Evolutionary conservation across 2,329 filamentous ascomycete genomes (phyloP).

Genomic region (Microdochium bolleyi): DNA sequence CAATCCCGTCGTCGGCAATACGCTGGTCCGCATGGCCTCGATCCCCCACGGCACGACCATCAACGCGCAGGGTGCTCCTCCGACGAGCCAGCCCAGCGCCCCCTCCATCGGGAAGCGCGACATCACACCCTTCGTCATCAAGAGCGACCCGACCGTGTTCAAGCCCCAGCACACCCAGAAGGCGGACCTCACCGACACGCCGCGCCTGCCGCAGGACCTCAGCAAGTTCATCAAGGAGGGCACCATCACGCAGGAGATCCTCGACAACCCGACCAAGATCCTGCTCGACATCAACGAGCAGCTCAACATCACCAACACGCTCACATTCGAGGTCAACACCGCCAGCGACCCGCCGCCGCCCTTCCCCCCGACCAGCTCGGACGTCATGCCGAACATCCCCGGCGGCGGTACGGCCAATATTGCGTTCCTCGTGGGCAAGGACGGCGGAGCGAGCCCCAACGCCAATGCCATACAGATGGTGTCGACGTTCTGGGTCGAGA

Average conservation of each 20-base stretch:
- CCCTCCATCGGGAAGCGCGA: background rate
- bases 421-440: constrained; percentile 18
- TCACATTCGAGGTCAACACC: constrained; percentile 20
- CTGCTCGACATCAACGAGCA: constrained; percentile 18
- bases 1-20: constrained; percentile 7
- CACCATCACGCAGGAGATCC: constrained; percentile 22
- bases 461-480: background rate
- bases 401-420: constrained; percentile 23
- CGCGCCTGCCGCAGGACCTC: constrained; percentile 21
- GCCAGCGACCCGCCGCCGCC: background rate
- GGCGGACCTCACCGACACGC: constrained; percentile 5
- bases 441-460: background rate
- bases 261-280: constrained; percentile 19
- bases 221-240: constrained; percentile 14
- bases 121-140: background rate
- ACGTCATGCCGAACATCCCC: background rate
- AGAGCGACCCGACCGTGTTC: background rate
- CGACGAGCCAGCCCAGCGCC: constrained; percentile 3
- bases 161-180: background rate
- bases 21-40: constrained; percentile 27
- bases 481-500: background rate
- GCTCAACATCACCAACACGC: constrained; percentile 20
- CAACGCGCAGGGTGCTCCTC: constrained; percentile 25
- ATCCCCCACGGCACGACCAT: constrained; percentile 35
- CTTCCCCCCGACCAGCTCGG: constrained; percentile 2